These are phyloP conservation scores for Endothia cerciana DNA, from an alignment of 2,329 filamentous ascomycete genomes.

Conservation along the genomic window DNA sequence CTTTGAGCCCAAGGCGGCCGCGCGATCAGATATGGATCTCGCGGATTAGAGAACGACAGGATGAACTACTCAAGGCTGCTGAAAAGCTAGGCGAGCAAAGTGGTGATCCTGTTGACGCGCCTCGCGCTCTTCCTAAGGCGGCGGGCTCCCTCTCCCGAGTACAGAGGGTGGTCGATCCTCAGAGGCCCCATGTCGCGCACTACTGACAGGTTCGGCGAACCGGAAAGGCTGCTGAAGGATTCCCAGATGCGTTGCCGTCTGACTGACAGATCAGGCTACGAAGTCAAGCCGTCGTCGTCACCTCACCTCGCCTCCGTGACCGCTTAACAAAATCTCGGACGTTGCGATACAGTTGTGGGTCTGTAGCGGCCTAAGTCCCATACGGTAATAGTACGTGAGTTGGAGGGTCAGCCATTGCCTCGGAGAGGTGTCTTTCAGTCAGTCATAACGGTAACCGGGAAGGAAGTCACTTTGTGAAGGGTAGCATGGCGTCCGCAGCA, in stretches of 20 bases:
- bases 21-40: not conserved
- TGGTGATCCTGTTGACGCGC: not conserved
- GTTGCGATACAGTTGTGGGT: too few species aligned
- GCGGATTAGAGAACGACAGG: not conserved
- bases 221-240: not conserved
- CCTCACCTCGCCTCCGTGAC: not conserved
- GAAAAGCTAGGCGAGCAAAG: not conserved
- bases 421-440: not conserved
- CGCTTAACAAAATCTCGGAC: too few species aligned
- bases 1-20: not conserved
- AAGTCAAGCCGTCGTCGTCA: not conserved
- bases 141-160: not conserved
- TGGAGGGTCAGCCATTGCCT: not conserved
- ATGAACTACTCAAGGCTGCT: not conserved
- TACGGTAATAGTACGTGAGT: not conserved
- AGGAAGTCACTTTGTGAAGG: not conserved
- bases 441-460: not conserved
- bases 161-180: not conserved
- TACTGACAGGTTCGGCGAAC: not conserved
- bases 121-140: not conserved
- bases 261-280: not conserved
- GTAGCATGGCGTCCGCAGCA: not conserved
- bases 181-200: not conserved
- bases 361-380: not conserved
- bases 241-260: not conserved